phyloP scores from a whole-genome alignment of 1,139 yeast species.

The Suhomyces taliae region DNA sequence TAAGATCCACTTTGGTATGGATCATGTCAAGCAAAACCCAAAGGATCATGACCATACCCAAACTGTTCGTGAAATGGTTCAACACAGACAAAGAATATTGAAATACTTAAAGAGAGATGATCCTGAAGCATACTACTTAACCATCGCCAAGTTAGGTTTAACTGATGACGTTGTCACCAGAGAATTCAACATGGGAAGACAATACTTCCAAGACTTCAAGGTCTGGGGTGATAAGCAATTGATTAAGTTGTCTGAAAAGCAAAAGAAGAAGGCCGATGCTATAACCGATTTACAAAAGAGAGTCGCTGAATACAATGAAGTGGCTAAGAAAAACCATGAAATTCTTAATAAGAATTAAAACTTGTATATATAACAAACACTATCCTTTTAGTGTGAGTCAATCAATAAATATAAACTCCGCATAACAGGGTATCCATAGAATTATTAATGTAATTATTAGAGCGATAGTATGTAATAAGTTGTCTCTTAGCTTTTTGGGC shows the following conservation, averaged over 20 bases:
- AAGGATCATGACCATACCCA: conserved; percentile 75
- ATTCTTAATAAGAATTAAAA: conserved; percentile 16
- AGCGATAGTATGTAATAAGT: too few relatives aligned
- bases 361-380: conserved; percentile 7
- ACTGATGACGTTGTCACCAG: conserved; percentile 74
- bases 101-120: conserved; percentile 77
- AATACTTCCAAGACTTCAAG: conserved; percentile 81
- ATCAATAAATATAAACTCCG: too few relatives aligned
- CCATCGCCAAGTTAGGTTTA: conserved; percentile 83
- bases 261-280: conserved; percentile 37
- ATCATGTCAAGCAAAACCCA: conserved; percentile 69
- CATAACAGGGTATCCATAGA: too few relatives aligned
- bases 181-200: conserved; percentile 83
- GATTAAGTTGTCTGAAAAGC: conserved; percentile 45
- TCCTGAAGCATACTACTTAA: conserved; percentile 80
- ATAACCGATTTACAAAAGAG: conserved; percentile 40
- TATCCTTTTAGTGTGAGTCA: too few relatives aligned
- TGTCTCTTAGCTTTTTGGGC: too few relatives aligned
- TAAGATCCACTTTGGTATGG: conserved; percentile 73
- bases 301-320: conserved; percentile 39
- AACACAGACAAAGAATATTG: conserved; percentile 80
- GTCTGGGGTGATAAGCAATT: conserved; percentile 69
- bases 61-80: conserved; percentile 76
- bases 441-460: too few relatives aligned
- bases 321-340: conserved; percentile 42